A percentile compares a stretch with the other conserved stretches of the same genome.
These are phyloP conservation scores for Fusarium equiseti DNA, from an alignment of 2,329 filamentous ascomycete species.

Conservation along the genomic window DNA sequence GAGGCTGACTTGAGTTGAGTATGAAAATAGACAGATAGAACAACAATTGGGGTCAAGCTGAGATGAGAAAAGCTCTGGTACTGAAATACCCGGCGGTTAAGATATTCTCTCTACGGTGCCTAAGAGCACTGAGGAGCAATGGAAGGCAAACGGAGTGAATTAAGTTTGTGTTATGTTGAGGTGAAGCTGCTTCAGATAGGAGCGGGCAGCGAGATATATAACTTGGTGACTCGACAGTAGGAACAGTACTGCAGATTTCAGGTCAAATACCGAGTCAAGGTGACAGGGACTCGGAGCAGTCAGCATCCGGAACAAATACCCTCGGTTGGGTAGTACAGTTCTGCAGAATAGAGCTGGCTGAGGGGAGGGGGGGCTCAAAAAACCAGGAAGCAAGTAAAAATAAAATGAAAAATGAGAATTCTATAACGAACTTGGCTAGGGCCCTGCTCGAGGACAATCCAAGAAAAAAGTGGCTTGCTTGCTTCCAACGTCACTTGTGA, in stretches of 20 bases:
- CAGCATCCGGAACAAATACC: slow-evolving; percentile 25
- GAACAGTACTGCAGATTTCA: neutral
- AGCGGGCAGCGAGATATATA: slow-evolving; percentile 25
- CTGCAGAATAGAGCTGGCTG: neutral
- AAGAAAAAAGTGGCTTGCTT: slow-evolving; percentile 18
- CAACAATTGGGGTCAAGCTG: slow-evolving; percentile 3
- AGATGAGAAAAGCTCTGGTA: slow-evolving; percentile 13
- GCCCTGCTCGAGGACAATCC: slow-evolving; percentile 15
- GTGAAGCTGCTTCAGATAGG: slow-evolving; percentile 9
- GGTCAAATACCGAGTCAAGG: slow-evolving; percentile 16
- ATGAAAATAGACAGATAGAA: neutral
- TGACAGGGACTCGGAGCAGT: slow-evolving; percentile 28
- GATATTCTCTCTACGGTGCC: slow-evolving; percentile 18
- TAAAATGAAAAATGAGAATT: slow-evolving; percentile 38
- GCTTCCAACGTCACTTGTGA: slow-evolving; percentile 15
- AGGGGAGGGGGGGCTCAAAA: slow-evolving; percentile 12
- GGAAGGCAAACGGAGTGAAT: slow-evolving; percentile 1
- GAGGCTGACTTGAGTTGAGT: slow-evolving; percentile 2
- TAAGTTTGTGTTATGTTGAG: slow-evolving; percentile 11
- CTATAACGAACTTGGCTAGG: slow-evolving; percentile 23
- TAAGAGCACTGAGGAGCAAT: slow-evolving; percentile 28
- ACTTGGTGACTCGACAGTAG: neutral
- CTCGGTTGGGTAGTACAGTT: neutral
- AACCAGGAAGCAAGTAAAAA: slow-evolving; percentile 34
- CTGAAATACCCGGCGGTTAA: slow-evolving; percentile 6